Conservation (phyloP, 108 stramenopile genomes). For the Stephanodiscus triporus region DNA sequence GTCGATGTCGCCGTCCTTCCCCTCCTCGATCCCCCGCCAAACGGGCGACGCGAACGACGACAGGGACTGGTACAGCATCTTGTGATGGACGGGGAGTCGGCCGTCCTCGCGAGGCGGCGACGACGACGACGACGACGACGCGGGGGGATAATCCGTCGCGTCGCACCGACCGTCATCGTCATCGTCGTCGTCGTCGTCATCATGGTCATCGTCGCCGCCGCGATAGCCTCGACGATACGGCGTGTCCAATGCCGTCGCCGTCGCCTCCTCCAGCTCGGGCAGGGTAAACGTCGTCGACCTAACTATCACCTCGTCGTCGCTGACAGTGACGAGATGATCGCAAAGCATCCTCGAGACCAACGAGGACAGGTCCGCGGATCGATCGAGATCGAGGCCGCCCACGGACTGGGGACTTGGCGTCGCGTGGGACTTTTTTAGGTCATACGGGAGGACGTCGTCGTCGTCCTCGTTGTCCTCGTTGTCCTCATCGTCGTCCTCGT, state of each 20-base stretch:
- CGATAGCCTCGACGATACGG: too few relatives aligned
- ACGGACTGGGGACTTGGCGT: neutral
- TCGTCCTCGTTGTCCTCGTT: neutral
- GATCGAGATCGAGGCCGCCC: neutral
- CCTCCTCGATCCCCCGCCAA: too few relatives aligned
- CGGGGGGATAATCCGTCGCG: too few relatives aligned
- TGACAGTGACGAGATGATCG: conserved; percentile 6
- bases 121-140: neutral
- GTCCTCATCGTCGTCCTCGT: neutral
- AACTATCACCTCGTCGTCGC: conserved; percentile 5
- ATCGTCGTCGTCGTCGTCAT: too few relatives aligned
- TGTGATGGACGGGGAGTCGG: neutral
- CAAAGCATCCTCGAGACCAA: neutral
- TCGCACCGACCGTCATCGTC: too few relatives aligned
- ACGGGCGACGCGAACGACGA: neutral
- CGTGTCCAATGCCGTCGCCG: conserved; percentile 1
- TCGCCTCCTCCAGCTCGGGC: conserved; percentile 11
- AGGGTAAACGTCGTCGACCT: neutral
- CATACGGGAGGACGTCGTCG: too few relatives aligned
- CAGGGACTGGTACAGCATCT: neutral
- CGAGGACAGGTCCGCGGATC: too few relatives aligned
- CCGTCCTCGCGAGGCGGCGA: too few relatives aligned
- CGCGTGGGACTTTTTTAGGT: neutral
- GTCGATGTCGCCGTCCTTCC: too few relatives aligned
- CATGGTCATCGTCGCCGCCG: neutral